Conservation (phyloP, 305 asterid genomes). For the Ilex paraguariensis region DNA sequence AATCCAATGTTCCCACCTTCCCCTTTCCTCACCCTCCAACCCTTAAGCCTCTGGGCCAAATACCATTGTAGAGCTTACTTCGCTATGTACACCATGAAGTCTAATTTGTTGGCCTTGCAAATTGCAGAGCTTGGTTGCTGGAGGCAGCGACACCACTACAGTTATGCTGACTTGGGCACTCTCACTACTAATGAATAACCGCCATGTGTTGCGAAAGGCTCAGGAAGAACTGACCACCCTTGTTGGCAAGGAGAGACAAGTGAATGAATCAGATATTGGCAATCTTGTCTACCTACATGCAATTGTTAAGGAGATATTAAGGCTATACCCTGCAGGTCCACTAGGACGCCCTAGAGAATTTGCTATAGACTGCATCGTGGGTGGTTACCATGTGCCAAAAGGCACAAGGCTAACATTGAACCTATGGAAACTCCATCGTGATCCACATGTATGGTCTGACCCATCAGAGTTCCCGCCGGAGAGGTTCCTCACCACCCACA, state of each 20-base stretch:
- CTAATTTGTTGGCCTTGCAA: background rate
- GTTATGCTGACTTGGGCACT: slow-evolving; percentile 38
- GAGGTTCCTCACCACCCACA: background rate
- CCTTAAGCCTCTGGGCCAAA: too few relatives aligned
- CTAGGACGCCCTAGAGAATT: background rate
- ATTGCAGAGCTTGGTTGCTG: slow-evolving; percentile 24
- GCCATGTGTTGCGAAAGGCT: slow-evolving; percentile 20
- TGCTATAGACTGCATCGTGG: background rate
- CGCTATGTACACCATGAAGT: too few relatives aligned
- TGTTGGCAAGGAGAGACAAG: slow-evolving; percentile 25
- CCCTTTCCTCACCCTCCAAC: too few relatives aligned
- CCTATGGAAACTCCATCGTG: background rate
- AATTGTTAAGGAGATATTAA: slow-evolving; percentile 6
- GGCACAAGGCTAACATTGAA: background rate
- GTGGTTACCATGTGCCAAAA: background rate
- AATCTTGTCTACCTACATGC: slow-evolving; percentile 7
- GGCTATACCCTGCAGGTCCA: background rate
- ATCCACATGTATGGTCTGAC: background rate
- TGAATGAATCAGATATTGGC: slow-evolving; percentile 28
- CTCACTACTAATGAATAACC: slow-evolving; percentile 36
- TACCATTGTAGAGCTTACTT: too few relatives aligned
- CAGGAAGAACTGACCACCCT: slow-evolving; percentile 30
- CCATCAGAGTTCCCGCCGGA: background rate
- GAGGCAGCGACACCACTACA: slow-evolving; percentile 29
- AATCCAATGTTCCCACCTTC: too few relatives aligned